Percentiles rank a stretch among this genome's conserved stretches.
These are phyloP conservation scores for Suillus tomentosus DNA, from an alignment of 768 basidiomycete species.

Conservation along the genomic window DNA sequence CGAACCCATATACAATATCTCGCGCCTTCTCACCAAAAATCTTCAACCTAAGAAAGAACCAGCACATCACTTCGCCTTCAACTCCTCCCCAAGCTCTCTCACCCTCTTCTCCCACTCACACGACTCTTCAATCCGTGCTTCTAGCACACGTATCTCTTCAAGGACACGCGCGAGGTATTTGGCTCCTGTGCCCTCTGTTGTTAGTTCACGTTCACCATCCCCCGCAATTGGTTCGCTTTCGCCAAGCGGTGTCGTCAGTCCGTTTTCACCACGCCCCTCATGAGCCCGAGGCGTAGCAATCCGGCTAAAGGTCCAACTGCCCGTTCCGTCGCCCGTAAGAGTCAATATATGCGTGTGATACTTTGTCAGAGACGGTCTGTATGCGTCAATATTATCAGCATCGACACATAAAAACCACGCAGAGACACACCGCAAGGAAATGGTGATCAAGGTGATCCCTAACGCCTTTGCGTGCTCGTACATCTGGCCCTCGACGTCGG, in stretches of 20 bases:
- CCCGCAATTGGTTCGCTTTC: neutral
- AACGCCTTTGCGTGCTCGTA: conserved; percentile 89
- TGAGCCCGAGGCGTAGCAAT: conserved; percentile 39
- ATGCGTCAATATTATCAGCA: neutral
- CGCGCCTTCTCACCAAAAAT: neutral
- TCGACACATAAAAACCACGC: neutral
- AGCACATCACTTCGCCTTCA: conserved; percentile 16
- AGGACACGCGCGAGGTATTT: conserved; percentile 26
- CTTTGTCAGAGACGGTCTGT: conserved; percentile 79
- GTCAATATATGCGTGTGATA: conserved; percentile 90
- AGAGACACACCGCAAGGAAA: conserved; percentile 70
- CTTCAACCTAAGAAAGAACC: neutral
- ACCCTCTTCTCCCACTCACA: conserved; percentile 29
- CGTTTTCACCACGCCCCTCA: neutral
- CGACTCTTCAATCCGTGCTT: conserved; percentile 27
- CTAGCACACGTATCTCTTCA: conserved; percentile 30
- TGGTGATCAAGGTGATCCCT: conserved; percentile 91
- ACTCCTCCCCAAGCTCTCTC: conserved; percentile 25
- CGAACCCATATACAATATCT: neutral
- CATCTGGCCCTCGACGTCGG: conserved; percentile 95
- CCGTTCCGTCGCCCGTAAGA: conserved; percentile 69
- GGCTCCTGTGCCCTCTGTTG: conserved; percentile 6
- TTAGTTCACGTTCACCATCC: neutral
- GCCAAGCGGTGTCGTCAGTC: neutral
- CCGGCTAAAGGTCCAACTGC: conserved; percentile 68